A percentile compares a stretch with the other conserved stretches of the same genome.
These are phyloP conservation scores for Byssoonygena ceratinophila DNA, from an alignment of 2,329 filamentous ascomycete genomes.

Conservation along the genomic window DNA sequence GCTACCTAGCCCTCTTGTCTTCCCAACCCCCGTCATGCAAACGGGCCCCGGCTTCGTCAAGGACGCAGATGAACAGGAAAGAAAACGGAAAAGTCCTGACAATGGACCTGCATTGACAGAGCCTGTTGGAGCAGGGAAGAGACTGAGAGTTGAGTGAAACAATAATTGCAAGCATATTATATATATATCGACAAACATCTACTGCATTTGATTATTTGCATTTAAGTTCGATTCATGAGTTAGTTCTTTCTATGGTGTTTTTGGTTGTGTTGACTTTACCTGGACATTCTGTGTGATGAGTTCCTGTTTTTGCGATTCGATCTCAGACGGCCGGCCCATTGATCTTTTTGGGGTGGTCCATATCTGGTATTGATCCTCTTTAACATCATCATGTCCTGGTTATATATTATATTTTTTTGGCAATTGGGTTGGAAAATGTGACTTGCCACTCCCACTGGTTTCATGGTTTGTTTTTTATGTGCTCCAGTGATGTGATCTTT, in stretches of 20 bases:
- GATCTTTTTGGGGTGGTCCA: not conserved
- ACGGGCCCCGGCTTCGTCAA: slow-evolving; percentile 33
- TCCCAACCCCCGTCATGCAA: slow-evolving; percentile 60
- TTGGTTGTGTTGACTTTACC: not conserved
- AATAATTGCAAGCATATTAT: not conserved
- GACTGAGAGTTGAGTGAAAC: slow-evolving; percentile 26
- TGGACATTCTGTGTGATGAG: not conserved
- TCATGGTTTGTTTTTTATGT: not conserved
- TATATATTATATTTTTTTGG: not conserved
- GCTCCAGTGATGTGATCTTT: not conserved
- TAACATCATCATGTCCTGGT: not conserved
- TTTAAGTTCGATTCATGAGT: not conserved
- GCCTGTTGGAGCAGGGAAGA: slow-evolving; percentile 24
- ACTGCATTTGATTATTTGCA: not conserved
- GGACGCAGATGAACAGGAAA: slow-evolving; percentile 34
- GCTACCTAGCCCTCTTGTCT: slow-evolving; percentile 82
- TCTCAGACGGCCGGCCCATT: too few relatives aligned
- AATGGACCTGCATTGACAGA: slow-evolving; percentile 26
- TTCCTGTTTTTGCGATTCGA: too few relatives aligned
- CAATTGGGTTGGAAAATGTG: not conserved
- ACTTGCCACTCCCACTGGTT: not conserved
- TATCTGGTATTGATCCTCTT: not conserved
- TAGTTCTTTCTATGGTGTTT: not conserved
- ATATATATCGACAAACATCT: not conserved
- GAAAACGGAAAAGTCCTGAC: slow-evolving; percentile 38